A percentile compares a stretch with the other conserved stretches of the same genome.
Conservation (phyloP, 2,329 filamentous ascomycete species). For the Chaetomium globosum region DNA sequence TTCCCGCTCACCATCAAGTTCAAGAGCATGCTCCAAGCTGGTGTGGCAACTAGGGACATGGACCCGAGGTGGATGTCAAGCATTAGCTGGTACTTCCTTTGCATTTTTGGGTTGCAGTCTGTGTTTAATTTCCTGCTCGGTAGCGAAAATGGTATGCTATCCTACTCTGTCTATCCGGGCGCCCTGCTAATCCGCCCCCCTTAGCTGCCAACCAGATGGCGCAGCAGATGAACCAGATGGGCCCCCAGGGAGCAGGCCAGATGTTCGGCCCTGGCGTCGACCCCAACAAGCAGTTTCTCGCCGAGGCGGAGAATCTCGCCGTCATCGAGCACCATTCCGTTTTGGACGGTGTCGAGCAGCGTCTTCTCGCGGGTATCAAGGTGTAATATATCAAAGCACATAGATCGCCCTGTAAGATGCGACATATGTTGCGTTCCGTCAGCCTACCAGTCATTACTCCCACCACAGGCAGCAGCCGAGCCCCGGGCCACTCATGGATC, state of each 20-base stretch:
- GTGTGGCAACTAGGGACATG: slow-evolving; percentile 91
- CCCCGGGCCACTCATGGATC: slow-evolving; percentile 65
- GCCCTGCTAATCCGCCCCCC: slow-evolving; percentile 5
- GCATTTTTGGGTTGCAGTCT: slow-evolving; percentile 92
- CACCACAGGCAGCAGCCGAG: slow-evolving; percentile 67
- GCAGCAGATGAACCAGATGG: slow-evolving; percentile 85
- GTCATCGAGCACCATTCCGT: slow-evolving; percentile 94
- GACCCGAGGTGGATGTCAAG: slow-evolving; percentile 98
- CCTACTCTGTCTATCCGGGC: background rate
- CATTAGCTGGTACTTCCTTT: slow-evolving; percentile 98
- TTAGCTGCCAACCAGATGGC: slow-evolving; percentile 87
- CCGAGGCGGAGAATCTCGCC: slow-evolving; percentile 91
- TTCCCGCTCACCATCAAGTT: slow-evolving; percentile 98
- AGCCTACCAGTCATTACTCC: slow-evolving; percentile 45
- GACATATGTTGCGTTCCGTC: background rate
- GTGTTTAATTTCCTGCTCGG: slow-evolving; percentile 97
- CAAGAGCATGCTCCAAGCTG: slow-evolving; percentile 98
- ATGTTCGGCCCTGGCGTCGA: slow-evolving; percentile 93
- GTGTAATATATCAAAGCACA: slow-evolving; percentile 40
- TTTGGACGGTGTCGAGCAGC: slow-evolving; percentile 82
- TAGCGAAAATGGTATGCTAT: slow-evolving; percentile 82
- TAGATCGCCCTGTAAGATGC: slow-evolving; percentile 9
- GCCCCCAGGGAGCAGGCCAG: slow-evolving; percentile 62
- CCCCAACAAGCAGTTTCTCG: slow-evolving; percentile 91
- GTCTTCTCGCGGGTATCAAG: slow-evolving; percentile 65